Base-by-base conservation (phyloP, 768 basidiomycete species). In the Clitopilus passeckerianus region DNA sequence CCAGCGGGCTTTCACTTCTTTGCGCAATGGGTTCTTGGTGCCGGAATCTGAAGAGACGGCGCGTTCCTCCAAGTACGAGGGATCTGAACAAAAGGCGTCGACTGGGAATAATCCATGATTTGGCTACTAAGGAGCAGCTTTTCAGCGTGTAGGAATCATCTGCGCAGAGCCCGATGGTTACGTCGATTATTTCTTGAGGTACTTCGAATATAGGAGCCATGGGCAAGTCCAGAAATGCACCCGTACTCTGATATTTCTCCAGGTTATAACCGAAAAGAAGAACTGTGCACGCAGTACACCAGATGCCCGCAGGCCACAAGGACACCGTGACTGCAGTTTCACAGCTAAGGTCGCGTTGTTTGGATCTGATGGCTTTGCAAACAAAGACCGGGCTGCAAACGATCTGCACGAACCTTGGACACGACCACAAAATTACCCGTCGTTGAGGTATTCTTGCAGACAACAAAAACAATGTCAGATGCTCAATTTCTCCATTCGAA, bases 41-140 rank as follows among this genome's bases (percentile, higher is more conserved):
- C 8, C 60, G 55, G 24, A 60, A 60, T 14, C 59, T 54, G 35
- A 57, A 30, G 37, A 61, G 56, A 33, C 57, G 55, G 14, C 60
- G 56, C 1, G 60, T 24, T 6, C 60, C 60, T 4, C 60, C 60
- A 37, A 61, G 56, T 1, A 52, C 18, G 9, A 50, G 46, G 46
- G 46, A 50, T 12, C 46, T 50, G 27, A 58, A 58, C 10, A 58
- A 22, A 6, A 18, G 27, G 6, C n/a, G 10, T 8, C 46, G 41
- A 33, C 23, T 44, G 7, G 43, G 50, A 8, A 27, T 15, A 18
- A 33, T 14, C 57, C 57, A 58, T 22, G 57, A 58, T 23, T 58
- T 44, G 46, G 44, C 41, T 14, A 58, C 57, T 14, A 53, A 8
- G 16, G 57, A 33, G 44, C 33, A 24, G 23, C 10, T 34, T 55